Conservation (phyloP, 2,329 filamentous ascomycete genomes). For the Colletotrichum sp. region DNA sequence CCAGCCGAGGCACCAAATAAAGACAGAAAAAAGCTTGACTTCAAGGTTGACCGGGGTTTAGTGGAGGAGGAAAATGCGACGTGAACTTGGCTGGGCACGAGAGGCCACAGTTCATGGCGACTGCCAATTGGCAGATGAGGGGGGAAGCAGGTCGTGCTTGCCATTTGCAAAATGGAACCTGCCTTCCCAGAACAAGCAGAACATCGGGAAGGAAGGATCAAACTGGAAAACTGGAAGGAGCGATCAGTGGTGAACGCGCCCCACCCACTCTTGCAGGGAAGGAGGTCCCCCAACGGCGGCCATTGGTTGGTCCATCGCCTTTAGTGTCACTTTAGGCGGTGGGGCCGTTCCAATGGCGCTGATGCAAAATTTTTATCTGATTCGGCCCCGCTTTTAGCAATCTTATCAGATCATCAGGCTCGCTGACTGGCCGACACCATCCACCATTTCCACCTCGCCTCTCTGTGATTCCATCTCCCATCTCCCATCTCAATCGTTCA, state of each 20-base stretch:
- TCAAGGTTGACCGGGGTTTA: neutral
- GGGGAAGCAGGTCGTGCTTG: neutral
- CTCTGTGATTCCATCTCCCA: neutral
- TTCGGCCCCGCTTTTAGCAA: constrained; percentile 6
- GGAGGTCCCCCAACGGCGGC: neutral
- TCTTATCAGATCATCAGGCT: constrained; percentile 22
- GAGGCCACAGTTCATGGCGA: neutral
- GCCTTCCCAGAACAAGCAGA: neutral
- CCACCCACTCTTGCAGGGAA: neutral
- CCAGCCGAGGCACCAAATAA: neutral
- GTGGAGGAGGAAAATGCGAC: neutral
- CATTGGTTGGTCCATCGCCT: neutral
- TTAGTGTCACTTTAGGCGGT: neutral
- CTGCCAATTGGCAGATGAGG: neutral
- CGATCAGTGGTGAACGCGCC: neutral
- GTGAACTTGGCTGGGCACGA: neutral
- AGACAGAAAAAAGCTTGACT: neutral
- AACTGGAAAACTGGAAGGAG: neutral
- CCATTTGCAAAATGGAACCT: neutral
- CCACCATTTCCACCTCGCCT: neutral
- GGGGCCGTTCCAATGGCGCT: neutral
- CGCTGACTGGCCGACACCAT: neutral
- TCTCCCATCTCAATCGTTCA: neutral
- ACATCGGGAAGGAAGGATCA: neutral
- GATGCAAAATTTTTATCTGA: constrained; percentile 18